phyloP scores from a whole-genome alignment of 2,329 filamentous ascomycete genomes.

The Decorospora gaudefroyi region DNA sequence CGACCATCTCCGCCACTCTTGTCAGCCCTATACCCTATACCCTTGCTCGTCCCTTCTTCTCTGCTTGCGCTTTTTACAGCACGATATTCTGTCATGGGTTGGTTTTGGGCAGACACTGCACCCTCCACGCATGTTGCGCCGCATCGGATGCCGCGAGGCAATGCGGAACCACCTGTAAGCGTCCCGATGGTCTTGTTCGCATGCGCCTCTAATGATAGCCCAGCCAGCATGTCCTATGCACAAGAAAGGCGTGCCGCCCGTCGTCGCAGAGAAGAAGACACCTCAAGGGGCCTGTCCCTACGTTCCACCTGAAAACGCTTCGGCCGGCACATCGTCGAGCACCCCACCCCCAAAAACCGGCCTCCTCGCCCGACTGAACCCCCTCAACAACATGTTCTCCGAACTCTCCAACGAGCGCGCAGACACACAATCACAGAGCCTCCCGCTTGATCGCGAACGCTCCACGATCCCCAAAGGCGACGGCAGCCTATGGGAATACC shows the following conservation, averaged over 20 bases:
- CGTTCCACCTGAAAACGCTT: slow-evolving; percentile 46
- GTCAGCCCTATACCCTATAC: slow-evolving; percentile 17
- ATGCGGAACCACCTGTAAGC: slow-evolving; percentile 61
- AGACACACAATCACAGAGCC: slow-evolving; percentile 69
- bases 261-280: slow-evolving; percentile 36
- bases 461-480: slow-evolving; percentile 91
- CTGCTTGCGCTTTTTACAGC: slow-evolving; percentile 6
- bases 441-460: slow-evolving; percentile 79
- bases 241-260: slow-evolving; percentile 49
- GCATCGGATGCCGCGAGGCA: slow-evolving; percentile 54
- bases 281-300: slow-evolving; percentile 57
- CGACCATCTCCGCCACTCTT: slow-evolving; percentile 42
- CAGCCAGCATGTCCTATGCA: slow-evolving; percentile 75
- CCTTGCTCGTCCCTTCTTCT: slow-evolving; percentile 14
- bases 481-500: slow-evolving; percentile 89
- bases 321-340: slow-evolving; percentile 39
- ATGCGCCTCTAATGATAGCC: slow-evolving; percentile 25
- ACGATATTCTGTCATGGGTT: slow-evolving; percentile 60
- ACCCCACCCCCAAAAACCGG: slow-evolving; percentile 50
- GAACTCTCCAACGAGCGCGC: slow-evolving; percentile 80
- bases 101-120: slow-evolving; percentile 69
- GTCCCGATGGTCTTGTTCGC: slow-evolving; percentile 11
- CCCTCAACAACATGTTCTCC: slow-evolving; percentile 94
- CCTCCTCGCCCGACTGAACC: slow-evolving; percentile 69
- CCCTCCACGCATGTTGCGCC: slow-evolving; percentile 51